Conservation (phyloP, 805 yeast genomes). For the Candida rishiriensis region DNA sequence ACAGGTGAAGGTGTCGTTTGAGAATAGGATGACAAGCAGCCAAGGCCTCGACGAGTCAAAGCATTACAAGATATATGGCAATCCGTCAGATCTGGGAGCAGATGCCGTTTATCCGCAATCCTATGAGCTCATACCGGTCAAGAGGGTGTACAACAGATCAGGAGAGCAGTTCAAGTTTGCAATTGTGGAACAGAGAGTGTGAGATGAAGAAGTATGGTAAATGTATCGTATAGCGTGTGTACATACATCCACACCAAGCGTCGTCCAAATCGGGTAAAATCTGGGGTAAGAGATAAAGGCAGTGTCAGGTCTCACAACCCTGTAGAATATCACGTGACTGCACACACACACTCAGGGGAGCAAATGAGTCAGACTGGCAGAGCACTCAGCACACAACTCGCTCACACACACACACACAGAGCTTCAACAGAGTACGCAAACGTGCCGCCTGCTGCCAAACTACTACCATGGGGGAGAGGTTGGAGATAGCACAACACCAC, state of each 20-base stretch:
- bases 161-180: constrained; percentile 6
- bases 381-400: no score
- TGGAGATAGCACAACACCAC: no score
- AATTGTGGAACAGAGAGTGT: constrained; percentile 6
- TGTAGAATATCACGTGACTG: no score
- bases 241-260: neutral
- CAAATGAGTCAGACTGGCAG: no score
- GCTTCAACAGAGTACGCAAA: no score
- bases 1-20: constrained; percentile 39
- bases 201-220: neutral
- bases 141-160: constrained; percentile 9
- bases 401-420: no score
- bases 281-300: no score
- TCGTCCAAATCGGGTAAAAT: neutral
- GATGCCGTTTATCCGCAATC: constrained; percentile 6
- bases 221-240: neutral
- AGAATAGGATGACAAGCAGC: constrained; percentile 36
- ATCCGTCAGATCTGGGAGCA: constrained; percentile 1
- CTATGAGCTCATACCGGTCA: constrained; percentile 23
- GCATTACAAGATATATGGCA: constrained; percentile 23
- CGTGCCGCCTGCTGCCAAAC: no score
- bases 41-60: constrained; percentile 17
- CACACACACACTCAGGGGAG: no score
- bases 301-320: no score
- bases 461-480: no score